These are phyloP conservation scores for Candida vartiovaarae DNA, from an alignment of 805 yeast species.

Conservation along the genomic window DNA sequence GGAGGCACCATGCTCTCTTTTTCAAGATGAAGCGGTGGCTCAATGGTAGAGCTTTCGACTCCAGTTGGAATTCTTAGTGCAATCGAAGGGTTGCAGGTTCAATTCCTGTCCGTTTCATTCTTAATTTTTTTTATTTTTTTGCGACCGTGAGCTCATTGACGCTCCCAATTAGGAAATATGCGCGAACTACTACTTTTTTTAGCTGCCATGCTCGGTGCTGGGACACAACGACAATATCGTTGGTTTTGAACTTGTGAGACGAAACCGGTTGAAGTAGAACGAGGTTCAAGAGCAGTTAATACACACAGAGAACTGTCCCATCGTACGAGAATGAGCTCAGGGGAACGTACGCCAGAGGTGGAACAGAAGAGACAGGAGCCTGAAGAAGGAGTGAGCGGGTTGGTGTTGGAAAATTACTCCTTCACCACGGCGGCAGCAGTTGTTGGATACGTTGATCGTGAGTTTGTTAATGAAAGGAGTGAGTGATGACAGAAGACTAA, in stretches of 20 bases:
- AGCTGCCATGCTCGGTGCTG: too few relatives aligned
- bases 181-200: background rate
- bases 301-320: background rate
- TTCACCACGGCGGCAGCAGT: conserved; percentile 89
- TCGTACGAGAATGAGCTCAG: conserved; percentile 6
- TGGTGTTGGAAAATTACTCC: conserved; percentile 72
- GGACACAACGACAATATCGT: too few relatives aligned
- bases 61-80: conserved; percentile 41
- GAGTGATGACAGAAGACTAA: too few relatives aligned
- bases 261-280: background rate
- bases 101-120: conserved; percentile 75
- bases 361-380: conserved; percentile 15
- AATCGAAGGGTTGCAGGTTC: conserved; percentile 84
- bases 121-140: conserved; percentile 25
- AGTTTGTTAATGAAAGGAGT: conserved; percentile 8
- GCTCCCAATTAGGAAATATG: background rate
- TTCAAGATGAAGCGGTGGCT: conserved; percentile 57
- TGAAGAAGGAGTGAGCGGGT: conserved; percentile 40
- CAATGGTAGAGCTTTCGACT: conserved; percentile 77
- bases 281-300: too few relatives aligned
- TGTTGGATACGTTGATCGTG: conserved; percentile 76
- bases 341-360: conserved; percentile 10
- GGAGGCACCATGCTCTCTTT: background rate
- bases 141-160: background rate
- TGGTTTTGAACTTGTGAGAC: background rate